phyloP scores from a whole-genome alignment of 1,139 yeast genomes.

The Kazachstania sp. region DNA sequence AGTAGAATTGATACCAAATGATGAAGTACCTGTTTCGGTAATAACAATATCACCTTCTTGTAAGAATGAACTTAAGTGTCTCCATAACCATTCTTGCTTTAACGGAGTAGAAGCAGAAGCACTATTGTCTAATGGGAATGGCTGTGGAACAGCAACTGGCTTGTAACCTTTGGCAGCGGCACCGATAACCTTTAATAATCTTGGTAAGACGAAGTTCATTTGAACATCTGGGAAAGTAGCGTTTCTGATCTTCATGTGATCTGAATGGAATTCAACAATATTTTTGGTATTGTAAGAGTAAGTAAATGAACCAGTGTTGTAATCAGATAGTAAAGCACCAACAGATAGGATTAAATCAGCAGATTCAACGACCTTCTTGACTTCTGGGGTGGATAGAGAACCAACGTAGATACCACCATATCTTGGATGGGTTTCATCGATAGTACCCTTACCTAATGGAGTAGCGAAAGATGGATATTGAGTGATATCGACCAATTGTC shows the following conservation, averaged over 20 bases:
- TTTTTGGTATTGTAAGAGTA: background rate
- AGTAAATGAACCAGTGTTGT: background rate
- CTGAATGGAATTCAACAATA: background rate
- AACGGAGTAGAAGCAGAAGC: background rate
- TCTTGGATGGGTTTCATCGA: constrained; percentile 2
- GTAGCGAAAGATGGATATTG: background rate
- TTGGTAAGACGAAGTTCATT: background rate
- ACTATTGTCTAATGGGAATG: background rate
- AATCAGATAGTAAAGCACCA: background rate
- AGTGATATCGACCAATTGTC: background rate
- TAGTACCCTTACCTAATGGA: background rate
- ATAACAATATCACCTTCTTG: background rate
- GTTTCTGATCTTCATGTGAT: background rate
- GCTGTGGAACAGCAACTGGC: background rate
- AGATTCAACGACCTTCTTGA: background rate
- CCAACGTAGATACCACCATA: constrained; percentile 2
- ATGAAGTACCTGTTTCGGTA: background rate
- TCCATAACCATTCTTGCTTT: background rate
- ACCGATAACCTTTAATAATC: background rate
- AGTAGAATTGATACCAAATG: background rate
- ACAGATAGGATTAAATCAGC: constrained; percentile 1
- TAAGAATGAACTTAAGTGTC: background rate
- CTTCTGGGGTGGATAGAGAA: background rate
- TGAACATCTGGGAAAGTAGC: background rate
- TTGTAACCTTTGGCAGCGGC: background rate